Base-by-base conservation (phyloP, 2,329 filamentous ascomycete species). In the Ceratocystis huliohia region DNA sequence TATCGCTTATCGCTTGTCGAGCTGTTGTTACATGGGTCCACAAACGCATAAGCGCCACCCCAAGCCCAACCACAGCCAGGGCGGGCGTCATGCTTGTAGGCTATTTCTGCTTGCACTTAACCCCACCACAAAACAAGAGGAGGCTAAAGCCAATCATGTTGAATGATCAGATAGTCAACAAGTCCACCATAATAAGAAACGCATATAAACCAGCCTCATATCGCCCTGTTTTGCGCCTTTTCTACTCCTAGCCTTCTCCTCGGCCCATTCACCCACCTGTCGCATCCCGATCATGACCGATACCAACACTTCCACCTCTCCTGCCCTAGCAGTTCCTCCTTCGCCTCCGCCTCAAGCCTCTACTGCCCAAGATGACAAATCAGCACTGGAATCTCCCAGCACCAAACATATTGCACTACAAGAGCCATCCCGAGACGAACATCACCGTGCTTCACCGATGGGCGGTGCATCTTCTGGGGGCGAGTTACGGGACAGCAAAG, bases 401-500 rank as follows among this genome's bases (percentile, higher is more conserved):
- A 33, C 59, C 13, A 65, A 66, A 37, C 81, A 80, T 71, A 80
- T 83, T 72, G 80, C 82, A 68, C 76, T 82, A 64, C 75, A 77
- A 22, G 77, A 80, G 67, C 76, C 79, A 62, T 71, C 66, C 37
- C 30, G 41, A 13, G 64, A 66, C 30, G 64, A 69, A 28, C 67
- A 65, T 8, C 63, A 65, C 57, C 63, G 30, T 33, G 59, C 48
- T 17, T 28, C 57, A n/a, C 22, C 17, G 72, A 74, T 65, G 77
- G 76, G 73, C 65, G 53, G 53, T 17, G 53, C 37, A 30, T 57
- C 53, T 33, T 76, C 79, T 3, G 70, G 75, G 17, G 82, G 79
- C 69, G 77, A 76, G 13, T 74, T 84, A 63, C 79, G 78, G 69
- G 82, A 84, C 70, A 85, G 82, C 76, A 85, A 82, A 72, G 89